A percentile compares a stretch with the other conserved stretches of the same genome.
Conservation (phyloP, 306 rosid species). For the Lagenaria siceraria region DNA sequence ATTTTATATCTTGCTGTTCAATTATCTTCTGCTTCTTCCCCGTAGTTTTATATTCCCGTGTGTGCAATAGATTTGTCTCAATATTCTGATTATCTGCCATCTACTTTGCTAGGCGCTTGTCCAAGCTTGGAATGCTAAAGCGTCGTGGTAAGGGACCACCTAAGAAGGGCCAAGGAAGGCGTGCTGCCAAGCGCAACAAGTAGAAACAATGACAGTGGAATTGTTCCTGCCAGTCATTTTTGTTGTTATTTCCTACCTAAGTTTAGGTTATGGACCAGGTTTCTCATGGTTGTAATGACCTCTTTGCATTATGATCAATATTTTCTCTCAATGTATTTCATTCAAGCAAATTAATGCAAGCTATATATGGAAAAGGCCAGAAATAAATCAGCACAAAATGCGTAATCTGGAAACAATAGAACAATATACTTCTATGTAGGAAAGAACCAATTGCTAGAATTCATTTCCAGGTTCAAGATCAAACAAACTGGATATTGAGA, state of each 20-base stretch:
- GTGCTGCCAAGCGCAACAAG: constrained; percentile 69
- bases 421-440: neutral
- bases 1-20: neutral
- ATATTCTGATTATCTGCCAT: neutral
- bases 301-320: neutral
- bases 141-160: constrained; percentile 92
- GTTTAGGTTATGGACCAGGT: neutral
- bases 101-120: constrained; percentile 43
- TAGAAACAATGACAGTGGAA: constrained; percentile 13
- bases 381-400: too few relatives aligned
- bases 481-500: neutral
- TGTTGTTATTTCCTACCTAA: neutral
- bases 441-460: neutral
- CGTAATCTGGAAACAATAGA: neutral
- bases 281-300: neutral
- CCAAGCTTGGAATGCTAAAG: constrained; percentile 86
- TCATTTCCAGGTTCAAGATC: neutral
- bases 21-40: neutral
- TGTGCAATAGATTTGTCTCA: neutral
- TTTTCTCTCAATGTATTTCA: neutral
- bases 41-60: neutral
- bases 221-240: neutral
- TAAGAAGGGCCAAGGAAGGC: constrained; percentile 88
- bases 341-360: neutral
- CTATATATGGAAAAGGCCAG: neutral